A percentile compares a stretch with the other conserved stretches of the same genome.
These are phyloP conservation scores for Schizopora paradoxa DNA, from an alignment of 1,284 basidiomycete species.

Conservation along the genomic window DNA sequence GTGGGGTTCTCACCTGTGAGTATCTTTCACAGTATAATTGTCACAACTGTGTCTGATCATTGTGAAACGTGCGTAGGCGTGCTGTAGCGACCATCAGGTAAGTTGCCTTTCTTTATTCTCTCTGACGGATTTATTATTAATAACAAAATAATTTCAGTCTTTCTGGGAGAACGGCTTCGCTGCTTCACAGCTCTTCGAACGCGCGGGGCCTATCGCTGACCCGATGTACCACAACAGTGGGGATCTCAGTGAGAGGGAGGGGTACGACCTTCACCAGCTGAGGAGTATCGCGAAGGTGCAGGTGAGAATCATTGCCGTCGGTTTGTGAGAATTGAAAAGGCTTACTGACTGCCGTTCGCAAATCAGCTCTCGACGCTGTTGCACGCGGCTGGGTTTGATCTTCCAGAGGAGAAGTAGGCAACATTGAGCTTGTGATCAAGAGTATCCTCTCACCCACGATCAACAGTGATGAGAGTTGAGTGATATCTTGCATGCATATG, in stretches of 20 bases:
- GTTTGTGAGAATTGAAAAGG: neutral
- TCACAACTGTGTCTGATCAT: constrained; percentile 2
- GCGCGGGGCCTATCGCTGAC: constrained; percentile 76
- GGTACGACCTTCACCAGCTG: constrained; percentile 79
- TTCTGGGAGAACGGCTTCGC: constrained; percentile 81
- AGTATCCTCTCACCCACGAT: too few species aligned
- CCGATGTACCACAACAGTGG: constrained; percentile 85
- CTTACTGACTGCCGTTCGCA: too few species aligned
- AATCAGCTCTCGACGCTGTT: constrained; percentile 22
- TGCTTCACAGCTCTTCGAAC: constrained; percentile 77
- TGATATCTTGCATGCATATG: too few species aligned
- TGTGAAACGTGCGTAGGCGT: constrained; percentile 44
- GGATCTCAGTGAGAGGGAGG: constrained; percentile 69
- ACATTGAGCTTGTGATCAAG: too few species aligned
- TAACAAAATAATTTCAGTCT: constrained; percentile 38
- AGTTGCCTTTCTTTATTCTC: constrained; percentile 5
- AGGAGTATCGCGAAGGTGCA: constrained; percentile 81
- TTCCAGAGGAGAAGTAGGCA: too few species aligned
- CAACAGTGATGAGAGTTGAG: too few species aligned
- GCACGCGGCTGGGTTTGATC: constrained; percentile 22
- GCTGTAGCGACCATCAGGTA: constrained; percentile 85
- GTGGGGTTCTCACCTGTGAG: constrained; percentile 72
- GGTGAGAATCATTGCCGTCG: constrained; percentile 34
- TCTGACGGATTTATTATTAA: neutral
- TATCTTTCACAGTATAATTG: constrained; percentile 30